Conservation (phyloP, 106 monocot genomes). For the Phalaenopsis equestris region DNA sequence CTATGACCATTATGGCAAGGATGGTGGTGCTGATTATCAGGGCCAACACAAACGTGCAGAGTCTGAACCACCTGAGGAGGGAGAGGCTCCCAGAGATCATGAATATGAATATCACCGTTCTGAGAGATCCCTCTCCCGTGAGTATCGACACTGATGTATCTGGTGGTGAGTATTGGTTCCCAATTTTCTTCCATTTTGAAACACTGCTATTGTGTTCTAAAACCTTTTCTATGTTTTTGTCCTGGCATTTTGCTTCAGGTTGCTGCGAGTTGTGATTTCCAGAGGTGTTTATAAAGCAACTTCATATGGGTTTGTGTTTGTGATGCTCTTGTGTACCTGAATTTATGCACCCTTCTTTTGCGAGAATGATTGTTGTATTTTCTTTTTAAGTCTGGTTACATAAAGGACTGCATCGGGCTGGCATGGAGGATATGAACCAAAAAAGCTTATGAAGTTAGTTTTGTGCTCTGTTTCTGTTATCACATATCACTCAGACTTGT, state of each 20-base stretch:
- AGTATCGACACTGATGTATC: constrained; percentile 13
- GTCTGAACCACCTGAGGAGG: constrained; percentile 45
- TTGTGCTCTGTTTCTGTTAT: no score
- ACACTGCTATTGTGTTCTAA: neutral
- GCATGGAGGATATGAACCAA: no score
- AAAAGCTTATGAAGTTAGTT: no score
- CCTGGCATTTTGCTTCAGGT: neutral
- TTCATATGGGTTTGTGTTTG: neutral
- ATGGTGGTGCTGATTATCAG: constrained; percentile 15
- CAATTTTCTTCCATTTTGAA: neutral
- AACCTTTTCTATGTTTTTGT: neutral
- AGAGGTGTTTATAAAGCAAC: neutral
- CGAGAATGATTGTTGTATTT: no score
- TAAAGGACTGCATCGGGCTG: no score
- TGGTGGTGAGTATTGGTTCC: neutral
- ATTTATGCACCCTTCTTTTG: no score
- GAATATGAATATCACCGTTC: constrained; percentile 45
- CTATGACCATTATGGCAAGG: constrained; percentile 23
- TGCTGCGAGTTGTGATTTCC: neutral
- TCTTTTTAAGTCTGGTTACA: no score
- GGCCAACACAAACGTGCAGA: constrained; percentile 13
- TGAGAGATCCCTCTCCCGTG: constrained; percentile 31
- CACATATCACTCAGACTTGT: no score
- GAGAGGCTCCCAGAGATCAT: constrained; percentile 46
- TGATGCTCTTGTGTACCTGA: no score